phyloP scores from a whole-genome alignment of 2,329 filamentous ascomycete species.

The Verticillium longisporum region DNA sequence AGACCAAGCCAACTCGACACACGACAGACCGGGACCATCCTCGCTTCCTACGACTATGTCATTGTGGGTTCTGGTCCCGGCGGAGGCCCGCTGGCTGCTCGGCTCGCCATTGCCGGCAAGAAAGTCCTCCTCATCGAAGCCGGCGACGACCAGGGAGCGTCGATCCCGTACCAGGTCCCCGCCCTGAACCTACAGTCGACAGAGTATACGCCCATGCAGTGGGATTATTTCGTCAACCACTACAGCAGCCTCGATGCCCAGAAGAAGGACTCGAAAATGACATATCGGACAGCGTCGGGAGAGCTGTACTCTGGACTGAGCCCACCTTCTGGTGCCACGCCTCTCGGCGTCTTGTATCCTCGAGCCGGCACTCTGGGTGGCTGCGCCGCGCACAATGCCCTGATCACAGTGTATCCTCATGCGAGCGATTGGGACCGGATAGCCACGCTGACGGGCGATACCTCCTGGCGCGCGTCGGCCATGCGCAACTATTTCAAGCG shows the following conservation, averaged over 20 bases:
- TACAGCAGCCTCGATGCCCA: conserved; percentile 9
- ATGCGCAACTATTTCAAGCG: conserved; percentile 54
- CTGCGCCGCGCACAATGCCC: conserved; percentile 53
- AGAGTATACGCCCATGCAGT: conserved; percentile 12
- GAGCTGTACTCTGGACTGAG: conserved; percentile 27
- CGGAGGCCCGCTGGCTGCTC: conserved; percentile 46
- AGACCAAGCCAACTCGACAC: neutral
- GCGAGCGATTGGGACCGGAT: conserved; percentile 54
- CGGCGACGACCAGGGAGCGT: conserved; percentile 43
- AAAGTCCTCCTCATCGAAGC: conserved; percentile 53
- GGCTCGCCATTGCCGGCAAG: conserved; percentile 48
- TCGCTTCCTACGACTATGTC: conserved; percentile 45
- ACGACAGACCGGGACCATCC: neutral
- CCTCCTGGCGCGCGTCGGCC: conserved; percentile 48
- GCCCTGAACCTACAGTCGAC: conserved; percentile 15
- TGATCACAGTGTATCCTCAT: conserved; percentile 52
- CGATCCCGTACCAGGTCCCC: conserved; percentile 18
- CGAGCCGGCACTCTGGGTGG: conserved; percentile 39
- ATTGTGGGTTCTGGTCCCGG: conserved; percentile 51
- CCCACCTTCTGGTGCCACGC: conserved; percentile 30
- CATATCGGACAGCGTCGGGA: conserved; percentile 34
- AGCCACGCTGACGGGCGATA: conserved; percentile 50
- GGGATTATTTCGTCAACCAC: conserved; percentile 14
- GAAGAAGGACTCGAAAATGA: conserved; percentile 45
- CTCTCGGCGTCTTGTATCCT: conserved; percentile 39